A percentile compares a stretch with the other conserved stretches of the same genome.
Evolutionary conservation across 129 eudicot genomes (phyloP).

Genomic region (Scalesia atractyloides): DNA sequence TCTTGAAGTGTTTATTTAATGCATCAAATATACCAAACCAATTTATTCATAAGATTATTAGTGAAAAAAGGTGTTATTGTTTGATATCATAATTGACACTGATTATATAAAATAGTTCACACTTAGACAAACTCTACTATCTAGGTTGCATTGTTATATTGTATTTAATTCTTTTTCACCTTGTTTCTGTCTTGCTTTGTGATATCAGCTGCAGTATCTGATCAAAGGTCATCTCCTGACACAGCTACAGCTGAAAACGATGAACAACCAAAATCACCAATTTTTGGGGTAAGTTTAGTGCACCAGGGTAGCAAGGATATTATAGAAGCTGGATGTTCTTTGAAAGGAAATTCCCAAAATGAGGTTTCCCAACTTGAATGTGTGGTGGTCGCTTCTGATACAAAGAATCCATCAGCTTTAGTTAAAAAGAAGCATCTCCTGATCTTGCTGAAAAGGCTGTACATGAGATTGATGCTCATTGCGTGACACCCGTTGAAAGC

Average conservation of each 20-base stretch:
- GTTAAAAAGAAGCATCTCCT: conserved; percentile 30
- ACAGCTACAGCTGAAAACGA: conserved; percentile 28
- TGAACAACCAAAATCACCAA: conserved; percentile 43
- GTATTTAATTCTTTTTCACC: neutral
- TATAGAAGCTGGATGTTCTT: conserved; percentile 21
- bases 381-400: conserved; percentile 31
- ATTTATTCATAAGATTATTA: neutral
- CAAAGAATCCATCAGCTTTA: conserved; percentile 29
- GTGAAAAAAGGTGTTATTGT: neutral
- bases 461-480: conserved; percentile 20
- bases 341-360: conserved; percentile 28
- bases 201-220: conserved; percentile 33
- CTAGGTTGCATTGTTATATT: conserved; percentile 1
- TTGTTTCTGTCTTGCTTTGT: conserved; percentile 23
- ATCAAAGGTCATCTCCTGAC: conserved; percentile 24
- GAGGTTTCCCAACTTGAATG: conserved; percentile 29
- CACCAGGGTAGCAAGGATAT: conserved; percentile 33
- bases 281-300: conserved; percentile 35
- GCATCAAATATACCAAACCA: neutral
- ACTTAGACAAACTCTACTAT: neutral
- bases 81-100: neutral
- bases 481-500: conserved; percentile 25
- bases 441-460: conserved; percentile 27
- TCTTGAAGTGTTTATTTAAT: neutral
- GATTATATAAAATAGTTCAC: neutral